These are phyloP conservation scores for Recurvomyces mirabilis DNA, from an alignment of 495 filamentous ascomycete genomes.

Conservation along the genomic window DNA sequence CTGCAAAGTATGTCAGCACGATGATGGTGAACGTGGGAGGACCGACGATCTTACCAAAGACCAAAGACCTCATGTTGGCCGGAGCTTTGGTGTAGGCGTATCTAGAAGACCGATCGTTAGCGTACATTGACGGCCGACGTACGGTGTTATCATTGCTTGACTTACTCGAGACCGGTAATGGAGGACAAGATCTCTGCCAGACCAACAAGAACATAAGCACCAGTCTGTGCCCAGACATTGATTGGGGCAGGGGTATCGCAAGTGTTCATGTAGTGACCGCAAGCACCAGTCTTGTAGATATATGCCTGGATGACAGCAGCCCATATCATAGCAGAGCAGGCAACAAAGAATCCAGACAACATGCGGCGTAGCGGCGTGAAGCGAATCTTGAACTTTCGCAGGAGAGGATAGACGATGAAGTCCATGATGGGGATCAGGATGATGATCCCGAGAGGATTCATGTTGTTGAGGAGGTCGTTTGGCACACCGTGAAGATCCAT, in stretches of 20 bases:
- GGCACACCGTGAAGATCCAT: conserved; percentile 20
- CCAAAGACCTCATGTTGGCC: conserved; percentile 51
- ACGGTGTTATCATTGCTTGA: not conserved
- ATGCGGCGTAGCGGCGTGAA: conserved; percentile 69
- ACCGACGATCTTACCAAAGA: conserved; percentile 33
- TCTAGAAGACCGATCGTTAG: conserved; percentile 49
- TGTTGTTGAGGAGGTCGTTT: conserved; percentile 22
- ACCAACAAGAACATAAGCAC: conserved; percentile 20
- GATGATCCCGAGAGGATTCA: conserved; percentile 54
- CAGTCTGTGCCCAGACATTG: conserved; percentile 33
- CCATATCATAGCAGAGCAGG: conserved; percentile 49
- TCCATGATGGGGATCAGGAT: conserved; percentile 61
- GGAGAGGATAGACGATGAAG: conserved; percentile 52
- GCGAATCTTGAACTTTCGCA: conserved; percentile 51
- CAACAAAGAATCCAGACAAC: conserved; percentile 56
- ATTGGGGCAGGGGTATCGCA: conserved; percentile 40
- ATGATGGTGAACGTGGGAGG: not conserved
- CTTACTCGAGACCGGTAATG: conserved; percentile 44
- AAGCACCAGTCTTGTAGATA: conserved; percentile 53
- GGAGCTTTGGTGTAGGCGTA: conserved; percentile 63
- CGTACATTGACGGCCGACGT: not conserved
- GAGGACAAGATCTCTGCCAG: conserved; percentile 54
- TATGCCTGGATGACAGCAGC: conserved; percentile 62
- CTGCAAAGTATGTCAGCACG: not conserved
- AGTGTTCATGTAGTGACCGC: conserved; percentile 26